Percentiles rank a stretch among this genome's conserved stretches.
Conservation (phyloP, 2,329 filamentous ascomycete species). For the Aureobasidium melanogenum region DNA sequence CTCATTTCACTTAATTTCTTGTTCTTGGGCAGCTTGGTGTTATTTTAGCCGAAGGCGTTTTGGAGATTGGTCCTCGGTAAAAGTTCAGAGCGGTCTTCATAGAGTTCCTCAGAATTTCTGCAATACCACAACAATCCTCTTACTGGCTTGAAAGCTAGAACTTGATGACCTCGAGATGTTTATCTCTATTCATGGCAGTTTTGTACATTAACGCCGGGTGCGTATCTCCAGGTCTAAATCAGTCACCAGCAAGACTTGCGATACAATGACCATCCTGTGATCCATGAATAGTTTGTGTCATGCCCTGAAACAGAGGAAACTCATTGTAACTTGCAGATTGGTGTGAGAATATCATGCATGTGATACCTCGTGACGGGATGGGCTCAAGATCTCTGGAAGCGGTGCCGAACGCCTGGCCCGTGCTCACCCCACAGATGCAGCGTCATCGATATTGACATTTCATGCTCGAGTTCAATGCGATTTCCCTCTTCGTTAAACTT, state of each 20-base stretch:
- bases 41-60: background rate
- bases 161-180: too few species aligned
- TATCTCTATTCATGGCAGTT: too few species aligned
- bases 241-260: too few species aligned
- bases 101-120: too few species aligned
- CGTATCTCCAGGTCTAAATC: too few species aligned
- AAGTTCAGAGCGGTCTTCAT: too few species aligned
- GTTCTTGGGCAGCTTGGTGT: background rate
- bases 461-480: background rate
- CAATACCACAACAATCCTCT: too few species aligned
- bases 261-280: too few species aligned
- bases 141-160: too few species aligned
- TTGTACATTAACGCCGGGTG: too few species aligned
- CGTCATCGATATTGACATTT: slow-evolving; percentile 1
- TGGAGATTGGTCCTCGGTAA: background rate
- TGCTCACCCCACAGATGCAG: background rate
- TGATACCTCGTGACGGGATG: background rate
- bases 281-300: too few species aligned
- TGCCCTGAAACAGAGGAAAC: background rate
- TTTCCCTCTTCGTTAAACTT: background rate
- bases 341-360: background rate
- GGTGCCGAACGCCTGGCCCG: background rate
- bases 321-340: background rate
- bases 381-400: background rate
- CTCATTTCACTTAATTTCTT: too few species aligned